Conservation (phyloP, 2,329 filamentous ascomycete species). For the Fusarium sp. region DNA sequence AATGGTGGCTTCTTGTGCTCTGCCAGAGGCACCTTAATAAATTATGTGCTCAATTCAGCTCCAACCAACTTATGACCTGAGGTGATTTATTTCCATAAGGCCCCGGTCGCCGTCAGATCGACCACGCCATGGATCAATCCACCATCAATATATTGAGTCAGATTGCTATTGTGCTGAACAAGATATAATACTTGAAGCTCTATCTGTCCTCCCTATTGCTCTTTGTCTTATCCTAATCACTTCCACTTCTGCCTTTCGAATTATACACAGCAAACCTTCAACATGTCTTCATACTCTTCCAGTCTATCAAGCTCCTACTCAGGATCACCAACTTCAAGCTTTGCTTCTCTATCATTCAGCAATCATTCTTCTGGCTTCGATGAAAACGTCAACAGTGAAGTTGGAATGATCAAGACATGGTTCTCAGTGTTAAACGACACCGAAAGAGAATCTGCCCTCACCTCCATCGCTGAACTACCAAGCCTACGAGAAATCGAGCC, state of each 20-base stretch:
- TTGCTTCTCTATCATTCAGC: conserved; percentile 33
- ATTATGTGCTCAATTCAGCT: conserved; percentile 46
- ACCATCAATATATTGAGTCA: conserved; percentile 15
- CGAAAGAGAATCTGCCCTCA: conserved; percentile 36
- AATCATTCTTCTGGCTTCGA: background rate
- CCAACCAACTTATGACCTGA: conserved; percentile 42
- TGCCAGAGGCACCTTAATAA: conserved; percentile 30
- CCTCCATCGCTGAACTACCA: conserved; percentile 41
- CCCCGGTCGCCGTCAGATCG: conserved; percentile 37
- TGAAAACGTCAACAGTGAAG: conserved; percentile 34
- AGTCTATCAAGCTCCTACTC: conserved; percentile 34
- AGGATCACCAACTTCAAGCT: conserved; percentile 39
- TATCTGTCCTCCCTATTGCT: background rate
- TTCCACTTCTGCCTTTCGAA: background rate
- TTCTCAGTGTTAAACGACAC: conserved; percentile 41
- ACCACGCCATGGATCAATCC: conserved; percentile 44
- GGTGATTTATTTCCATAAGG: conserved; percentile 40
- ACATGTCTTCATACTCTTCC: conserved; percentile 40
- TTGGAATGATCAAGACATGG: conserved; percentile 43
- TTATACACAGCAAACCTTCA: conserved; percentile 4
- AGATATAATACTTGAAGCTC: conserved; percentile 1
- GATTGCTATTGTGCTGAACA: background rate
- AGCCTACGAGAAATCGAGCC: conserved; percentile 44
- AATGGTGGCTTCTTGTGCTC: conserved; percentile 26
- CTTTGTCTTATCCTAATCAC: background rate